Evolutionary conservation across 305 asterid species (phyloP), one percentile per base, ranked within the genome.

Genomic region (Fraxinus xanthoxyloides): DNA sequence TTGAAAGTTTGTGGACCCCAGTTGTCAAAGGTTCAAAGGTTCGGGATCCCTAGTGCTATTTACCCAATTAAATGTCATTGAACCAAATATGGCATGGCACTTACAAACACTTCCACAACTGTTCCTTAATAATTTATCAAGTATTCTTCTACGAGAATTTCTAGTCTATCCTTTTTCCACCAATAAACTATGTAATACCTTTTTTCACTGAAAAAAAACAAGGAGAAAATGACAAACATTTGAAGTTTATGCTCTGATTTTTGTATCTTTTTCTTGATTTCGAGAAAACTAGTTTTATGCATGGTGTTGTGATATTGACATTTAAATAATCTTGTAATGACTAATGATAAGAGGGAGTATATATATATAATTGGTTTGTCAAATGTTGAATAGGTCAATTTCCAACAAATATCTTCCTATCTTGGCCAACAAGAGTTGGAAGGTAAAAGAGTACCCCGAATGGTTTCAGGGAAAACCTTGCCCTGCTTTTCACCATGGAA

Each of bases 401-500:
- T 94, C 90, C 98, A 93, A 85, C 98, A 96, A 93, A 96, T 96
- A 90, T 96, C 99, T 84, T 96, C 97, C 26, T 94, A 90, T 89
- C 88, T 96, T 31, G 99, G 99, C 75, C 98, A 94, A 82, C 99
- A 96, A 86, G 99, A 96, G 92, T 88, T 94, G 87, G 99, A 96
- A 92, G 99, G 99, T 78, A 96, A 94, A 88, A 89, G 99, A 81
- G 99, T 96, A 56, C 99, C 99, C 24, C 90, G 98, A 85, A 96
- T 96, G 99, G 95, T 96, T 82, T 96, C 98, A 84, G 99, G 99
- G 82, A 96, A 96, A 90, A 92, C 99, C 56, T 88, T 96, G 78
- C 99, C 99, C 59, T 87, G 91, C 85, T 96, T 96, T 83, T 93
- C 98, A 72, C 97, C 99, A 36, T 96, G 99, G 99, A 97, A 96